These are phyloP conservation scores for Themeda triandra DNA, from an alignment of 176 grass and related monocot genomes.

Conservation along the genomic window DNA sequence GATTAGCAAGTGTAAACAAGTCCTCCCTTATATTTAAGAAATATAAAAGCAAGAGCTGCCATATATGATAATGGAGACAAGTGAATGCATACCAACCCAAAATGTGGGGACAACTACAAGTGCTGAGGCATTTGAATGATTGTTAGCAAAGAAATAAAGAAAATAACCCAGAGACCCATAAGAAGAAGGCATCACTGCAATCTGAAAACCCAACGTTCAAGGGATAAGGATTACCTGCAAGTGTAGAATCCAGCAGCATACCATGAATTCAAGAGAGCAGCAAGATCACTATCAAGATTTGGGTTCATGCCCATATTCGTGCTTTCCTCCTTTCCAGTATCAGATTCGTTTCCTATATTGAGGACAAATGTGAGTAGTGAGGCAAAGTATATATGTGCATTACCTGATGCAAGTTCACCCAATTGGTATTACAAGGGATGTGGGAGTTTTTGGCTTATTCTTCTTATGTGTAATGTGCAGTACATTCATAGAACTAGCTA, in stretches of 20 bases:
- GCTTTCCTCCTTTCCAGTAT: slow-evolving; percentile 43
- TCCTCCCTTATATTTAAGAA: background rate
- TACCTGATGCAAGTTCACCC: background rate
- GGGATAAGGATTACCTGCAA: slow-evolving; percentile 51
- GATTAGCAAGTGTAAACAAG: background rate
- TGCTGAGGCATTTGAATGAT: background rate
- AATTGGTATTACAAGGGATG: background rate
- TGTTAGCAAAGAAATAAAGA: background rate
- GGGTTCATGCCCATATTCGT: slow-evolving; percentile 21
- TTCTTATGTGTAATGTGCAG: background rate
- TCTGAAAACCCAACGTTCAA: background rate
- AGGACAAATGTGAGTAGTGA: slow-evolving; percentile 5
- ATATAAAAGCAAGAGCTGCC: background rate
- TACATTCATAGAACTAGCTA: slow-evolving; percentile 15
- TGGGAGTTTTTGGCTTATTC: background rate
- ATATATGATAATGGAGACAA: background rate
- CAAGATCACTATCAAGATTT: slow-evolving; percentile 53
- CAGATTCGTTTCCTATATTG: background rate
- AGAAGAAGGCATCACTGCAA: background rate
- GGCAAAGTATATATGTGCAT: background rate
- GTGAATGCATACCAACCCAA: background rate
- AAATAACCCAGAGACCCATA: background rate
- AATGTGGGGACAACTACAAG: background rate
- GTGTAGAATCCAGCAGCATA: slow-evolving; percentile 88
- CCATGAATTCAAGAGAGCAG: slow-evolving; percentile 73